A percentile compares a stretch with the other conserved stretches of the same genome.
phyloP scores from a whole-genome alignment of 352 stramenopile species.

The Thraustochytrium striatum region DNA sequence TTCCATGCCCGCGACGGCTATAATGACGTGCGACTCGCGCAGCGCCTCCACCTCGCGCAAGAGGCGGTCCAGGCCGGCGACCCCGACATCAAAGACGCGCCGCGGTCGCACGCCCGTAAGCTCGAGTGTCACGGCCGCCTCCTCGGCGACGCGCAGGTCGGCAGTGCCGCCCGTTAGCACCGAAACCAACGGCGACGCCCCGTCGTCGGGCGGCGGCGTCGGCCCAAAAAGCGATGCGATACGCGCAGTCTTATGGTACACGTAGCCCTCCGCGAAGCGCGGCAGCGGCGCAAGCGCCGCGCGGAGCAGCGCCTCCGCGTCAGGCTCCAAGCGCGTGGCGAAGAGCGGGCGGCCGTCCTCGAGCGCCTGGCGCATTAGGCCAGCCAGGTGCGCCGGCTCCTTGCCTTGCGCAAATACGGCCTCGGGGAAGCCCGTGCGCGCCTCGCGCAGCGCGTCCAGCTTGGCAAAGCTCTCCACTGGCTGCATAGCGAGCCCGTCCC shows the following conservation, averaged over 20 bases:
- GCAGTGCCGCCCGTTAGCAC: slow-evolving; percentile 92
- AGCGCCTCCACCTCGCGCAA: slow-evolving; percentile 82
- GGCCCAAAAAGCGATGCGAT: not conserved
- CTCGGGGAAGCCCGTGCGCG: slow-evolving; percentile 85
- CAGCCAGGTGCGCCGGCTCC: slow-evolving; percentile 74
- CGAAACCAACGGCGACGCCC: slow-evolving; percentile 54
- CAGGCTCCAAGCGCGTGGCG: slow-evolving; percentile 67
- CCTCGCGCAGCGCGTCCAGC: slow-evolving; percentile 1
- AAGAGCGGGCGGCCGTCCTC: slow-evolving; percentile 55
- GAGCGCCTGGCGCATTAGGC: slow-evolving; percentile 83
- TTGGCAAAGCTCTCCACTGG: slow-evolving; percentile 15
- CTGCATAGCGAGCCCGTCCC: not conserved
- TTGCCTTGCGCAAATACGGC: slow-evolving; percentile 90
- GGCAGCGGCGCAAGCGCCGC: not conserved
- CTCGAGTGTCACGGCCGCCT: slow-evolving; percentile 88
- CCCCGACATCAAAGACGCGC: slow-evolving; percentile 64
- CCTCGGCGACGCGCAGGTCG: slow-evolving; percentile 89
- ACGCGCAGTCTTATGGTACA: not conserved
- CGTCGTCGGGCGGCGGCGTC: slow-evolving; percentile 26
- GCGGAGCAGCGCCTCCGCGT: slow-evolving; percentile 33
- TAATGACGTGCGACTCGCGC: slow-evolving; percentile 78
- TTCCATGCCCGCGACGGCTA: slow-evolving; percentile 95
- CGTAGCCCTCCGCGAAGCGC: slow-evolving; percentile 54
- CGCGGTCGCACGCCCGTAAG: slow-evolving; percentile 74
- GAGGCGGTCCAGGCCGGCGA: slow-evolving; percentile 88